These are phyloP conservation scores for Aspergillus wentii DNA, from an alignment of 495 filamentous ascomycete species.

Conservation along the genomic window DNA sequence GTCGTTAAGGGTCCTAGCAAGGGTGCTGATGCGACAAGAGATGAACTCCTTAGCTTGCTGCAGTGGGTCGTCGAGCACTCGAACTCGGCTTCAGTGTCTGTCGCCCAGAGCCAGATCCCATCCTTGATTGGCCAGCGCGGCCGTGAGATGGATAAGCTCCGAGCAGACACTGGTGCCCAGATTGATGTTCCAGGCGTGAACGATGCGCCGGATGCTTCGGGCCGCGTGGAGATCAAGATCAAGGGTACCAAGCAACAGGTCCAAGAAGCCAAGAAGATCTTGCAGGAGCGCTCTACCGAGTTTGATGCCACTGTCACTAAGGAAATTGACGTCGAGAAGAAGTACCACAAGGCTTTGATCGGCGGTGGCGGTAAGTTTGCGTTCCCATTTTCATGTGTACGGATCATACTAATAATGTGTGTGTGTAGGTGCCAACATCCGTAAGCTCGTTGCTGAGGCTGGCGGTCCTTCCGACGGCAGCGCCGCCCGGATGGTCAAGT, in stretches of 20 bases:
- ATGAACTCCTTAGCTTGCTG: slow-evolving; percentile 79
- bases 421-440: slow-evolving; percentile 72
- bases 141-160: slow-evolving; percentile 83
- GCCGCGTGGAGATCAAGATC: slow-evolving; percentile 75
- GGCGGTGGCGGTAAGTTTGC: slow-evolving; percentile 71
- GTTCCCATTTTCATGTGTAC: background rate
- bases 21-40: slow-evolving; percentile 84
- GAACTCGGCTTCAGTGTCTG: slow-evolving; percentile 68
- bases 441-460: slow-evolving; percentile 78
- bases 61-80: slow-evolving; percentile 87
- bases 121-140: slow-evolving; percentile 87
- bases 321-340: slow-evolving; percentile 83
- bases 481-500: slow-evolving; percentile 81
- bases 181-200: slow-evolving; percentile 79
- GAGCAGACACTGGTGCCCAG: slow-evolving; percentile 73
- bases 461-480: slow-evolving; percentile 83
- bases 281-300: slow-evolving; percentile 74
- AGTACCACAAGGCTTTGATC: slow-evolving; percentile 87
- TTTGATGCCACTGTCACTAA: slow-evolving; percentile 83
- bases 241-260: slow-evolving; percentile 90
- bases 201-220: slow-evolving; percentile 55
- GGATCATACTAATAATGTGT: background rate
- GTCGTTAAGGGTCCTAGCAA: slow-evolving; percentile 84
- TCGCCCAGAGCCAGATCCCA: slow-evolving; percentile 82
- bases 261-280: slow-evolving; percentile 78